Base-by-base conservation (phyloP, 2,329 filamentous ascomycete species). In the Fusarium sp. region DNA sequence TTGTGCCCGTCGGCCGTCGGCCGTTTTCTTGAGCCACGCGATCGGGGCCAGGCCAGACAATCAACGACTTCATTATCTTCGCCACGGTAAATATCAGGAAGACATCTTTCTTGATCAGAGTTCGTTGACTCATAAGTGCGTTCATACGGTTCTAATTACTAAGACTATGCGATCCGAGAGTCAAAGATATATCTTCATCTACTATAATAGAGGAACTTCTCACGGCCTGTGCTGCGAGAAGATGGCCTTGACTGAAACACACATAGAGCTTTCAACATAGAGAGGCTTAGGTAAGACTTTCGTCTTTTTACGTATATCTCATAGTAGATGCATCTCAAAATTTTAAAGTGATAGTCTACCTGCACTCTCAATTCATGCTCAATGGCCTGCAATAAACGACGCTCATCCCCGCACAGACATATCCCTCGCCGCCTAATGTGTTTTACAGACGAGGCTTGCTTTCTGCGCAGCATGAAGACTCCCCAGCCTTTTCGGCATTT, bases 61-160 rank as follows among this genome's bases (percentile, higher is more conserved):
- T 9, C 16, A 24, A 20, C 12, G 3, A 5, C 7, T 20, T 15
- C 13, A 26, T 20, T 15, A 31, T 50, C 15, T 50, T 31, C 7
- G 22, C 28, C 28, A 24, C 28, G 7, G 8, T 31, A 2, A 24
- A 31, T 5, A 18, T 7, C 3, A 24, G 28, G 22, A 48, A 9
- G 22, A 2, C 6, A 1, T 0, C 6, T 13, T 18, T 8, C 1
- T 31, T 9, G 11, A 18, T 3, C 10, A n/a, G 7, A 13, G 7
- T 5, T 4, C 2, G 3, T n/a, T 48, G 22, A n/a, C 45, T 30
- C 10, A 30, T 4, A n/a, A 4, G 12, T n/a, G 1, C 3, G n/a
- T 1, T 5, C 1, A 16, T 3, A 1, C 12, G 0, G 10, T 30
- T 30, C 14, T 16, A 8, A 9, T 8, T 3, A 12, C 4, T 16